phyloP scores from a whole-genome alignment of 352 stramenopile genomes.

The Globisporangium polare region DNA sequence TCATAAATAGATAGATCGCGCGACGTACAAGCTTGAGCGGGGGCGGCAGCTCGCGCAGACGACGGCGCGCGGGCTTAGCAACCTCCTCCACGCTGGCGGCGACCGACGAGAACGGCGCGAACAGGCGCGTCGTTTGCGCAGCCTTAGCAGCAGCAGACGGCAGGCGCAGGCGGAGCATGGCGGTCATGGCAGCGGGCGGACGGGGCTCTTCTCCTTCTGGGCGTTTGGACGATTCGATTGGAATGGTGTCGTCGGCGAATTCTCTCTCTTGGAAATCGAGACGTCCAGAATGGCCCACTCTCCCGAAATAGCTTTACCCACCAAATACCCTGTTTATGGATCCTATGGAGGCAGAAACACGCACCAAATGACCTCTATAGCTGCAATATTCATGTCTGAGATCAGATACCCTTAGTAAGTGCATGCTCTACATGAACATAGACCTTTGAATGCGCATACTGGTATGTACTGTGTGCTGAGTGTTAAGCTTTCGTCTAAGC shows the following conservation, averaged over 20 bases:
- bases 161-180: conserved; percentile 7
- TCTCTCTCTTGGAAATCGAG: not conserved
- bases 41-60: conserved; percentile 61
- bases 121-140: conserved; percentile 5
- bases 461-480: not conserved
- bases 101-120: conserved; percentile 23
- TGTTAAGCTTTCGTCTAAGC: not conserved
- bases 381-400: not conserved
- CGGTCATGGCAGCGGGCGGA: not conserved
- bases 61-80: conserved; percentile 35
- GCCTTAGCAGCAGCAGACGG: not conserved
- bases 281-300: conserved; percentile 4
- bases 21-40: conserved; percentile 70
- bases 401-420: not conserved
- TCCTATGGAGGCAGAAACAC: not conserved
- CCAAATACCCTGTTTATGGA: not conserved
- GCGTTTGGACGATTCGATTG: not conserved
- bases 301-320: conserved; percentile 1
- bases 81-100: conserved; percentile 34
- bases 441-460: not conserved
- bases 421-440: not conserved
- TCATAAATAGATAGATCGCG: not conserved
- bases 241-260: conserved; percentile 3
- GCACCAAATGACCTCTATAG: not conserved
- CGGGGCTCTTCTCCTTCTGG: not conserved